These are phyloP conservation scores for Cordia subcordata DNA, from an alignment of 257 asterid species.

Conservation along the genomic window DNA sequence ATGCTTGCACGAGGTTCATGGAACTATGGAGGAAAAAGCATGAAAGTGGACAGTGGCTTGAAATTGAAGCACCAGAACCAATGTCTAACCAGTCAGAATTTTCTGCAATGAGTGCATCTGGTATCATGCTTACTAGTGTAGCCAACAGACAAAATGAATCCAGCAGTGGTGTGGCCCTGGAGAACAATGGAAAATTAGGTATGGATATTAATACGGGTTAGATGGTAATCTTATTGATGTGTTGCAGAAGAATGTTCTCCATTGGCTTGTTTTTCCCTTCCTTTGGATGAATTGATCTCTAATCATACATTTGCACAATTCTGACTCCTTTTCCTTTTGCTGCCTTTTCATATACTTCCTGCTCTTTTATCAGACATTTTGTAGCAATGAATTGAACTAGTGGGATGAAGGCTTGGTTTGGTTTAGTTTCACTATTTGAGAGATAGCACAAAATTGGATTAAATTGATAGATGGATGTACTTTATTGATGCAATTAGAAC, in stretches of 20 bases:
- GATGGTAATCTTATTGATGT: constrained; percentile 15
- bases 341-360: too few species aligned
- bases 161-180: constrained; percentile 39
- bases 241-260: not conserved
- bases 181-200: constrained; percentile 39
- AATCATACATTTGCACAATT: too few species aligned
- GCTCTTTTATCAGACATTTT: too few species aligned
- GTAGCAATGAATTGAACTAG: too few species aligned
- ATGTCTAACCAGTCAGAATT: constrained; percentile 47
- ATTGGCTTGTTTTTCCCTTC: not conserved
- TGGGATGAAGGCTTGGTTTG: too few species aligned
- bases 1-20: constrained; percentile 76
- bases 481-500: too few species aligned
- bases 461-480: too few species aligned
- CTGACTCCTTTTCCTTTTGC: too few species aligned
- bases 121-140: constrained; percentile 47
- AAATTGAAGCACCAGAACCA: constrained; percentile 68
- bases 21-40: constrained; percentile 87
- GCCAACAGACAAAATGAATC: constrained; percentile 48
- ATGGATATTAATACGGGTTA: constrained; percentile 42
- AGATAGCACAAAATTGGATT: too few species aligned
- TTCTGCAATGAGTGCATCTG: constrained; percentile 53
- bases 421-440: too few species aligned
- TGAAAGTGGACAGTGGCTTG: constrained; percentile 94
- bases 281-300: not conserved